Conservation (phyloP, 2,329 filamentous ascomycete species). For the Sarocladiaceae sp. region DNA sequence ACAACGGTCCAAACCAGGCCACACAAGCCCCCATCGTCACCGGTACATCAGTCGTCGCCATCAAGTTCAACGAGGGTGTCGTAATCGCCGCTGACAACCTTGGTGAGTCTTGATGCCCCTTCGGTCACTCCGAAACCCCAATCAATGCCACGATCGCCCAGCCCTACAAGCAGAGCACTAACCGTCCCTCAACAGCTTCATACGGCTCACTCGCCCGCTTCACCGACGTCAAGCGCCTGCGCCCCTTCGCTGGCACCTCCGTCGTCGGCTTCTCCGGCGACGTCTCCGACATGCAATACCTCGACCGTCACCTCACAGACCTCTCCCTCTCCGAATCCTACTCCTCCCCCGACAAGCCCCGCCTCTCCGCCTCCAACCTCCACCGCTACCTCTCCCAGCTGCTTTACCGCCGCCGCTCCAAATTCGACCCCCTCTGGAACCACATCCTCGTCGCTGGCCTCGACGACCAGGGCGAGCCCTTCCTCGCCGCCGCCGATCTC, state of each 20-base stretch:
- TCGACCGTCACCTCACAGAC: conserved; percentile 82
- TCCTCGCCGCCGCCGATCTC: conserved; percentile 86
- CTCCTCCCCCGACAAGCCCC: conserved; percentile 34
- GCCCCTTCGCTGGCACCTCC: conserved; percentile 75
- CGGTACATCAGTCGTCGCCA: conserved; percentile 86
- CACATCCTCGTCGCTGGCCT: conserved; percentile 85
- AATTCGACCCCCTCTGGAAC: conserved; percentile 98
- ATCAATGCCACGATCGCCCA: no score
- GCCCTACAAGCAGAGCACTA: no score
- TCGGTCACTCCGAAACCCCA: background rate
- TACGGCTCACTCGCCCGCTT: conserved; percentile 97
- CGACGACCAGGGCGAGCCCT: conserved; percentile 72
- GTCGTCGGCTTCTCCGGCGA: conserved; percentile 94
- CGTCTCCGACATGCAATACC: conserved; percentile 98
- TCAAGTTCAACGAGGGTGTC: conserved; percentile 95
- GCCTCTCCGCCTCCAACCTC: conserved; percentile 84
- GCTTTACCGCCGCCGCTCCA: conserved; percentile 87
- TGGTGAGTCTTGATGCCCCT: conserved; percentile 45
- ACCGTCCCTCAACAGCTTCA: no score
- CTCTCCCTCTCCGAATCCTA: conserved; percentile 90
- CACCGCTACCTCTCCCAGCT: conserved; percentile 96
- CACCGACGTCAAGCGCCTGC: conserved; percentile 92
- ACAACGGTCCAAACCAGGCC: conserved; percentile 66
- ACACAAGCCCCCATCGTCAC: conserved; percentile 93
- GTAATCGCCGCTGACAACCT: conserved; percentile 97